Conservation (phyloP, 345 rosid species). For the Theobroma cacao region DNA sequence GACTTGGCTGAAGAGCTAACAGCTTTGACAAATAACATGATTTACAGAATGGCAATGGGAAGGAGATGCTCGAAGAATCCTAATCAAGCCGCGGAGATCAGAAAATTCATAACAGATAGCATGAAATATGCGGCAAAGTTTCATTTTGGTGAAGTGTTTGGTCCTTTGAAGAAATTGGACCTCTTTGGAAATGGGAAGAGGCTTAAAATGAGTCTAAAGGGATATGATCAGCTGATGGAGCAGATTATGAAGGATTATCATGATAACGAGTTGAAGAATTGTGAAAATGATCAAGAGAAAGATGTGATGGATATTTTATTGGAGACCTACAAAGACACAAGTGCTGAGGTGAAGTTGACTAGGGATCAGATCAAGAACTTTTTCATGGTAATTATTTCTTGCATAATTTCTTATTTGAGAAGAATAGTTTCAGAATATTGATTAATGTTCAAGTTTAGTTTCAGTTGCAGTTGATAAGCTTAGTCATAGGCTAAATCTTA, state of each 20-base stretch:
- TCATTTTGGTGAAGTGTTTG: constrained; percentile 37
- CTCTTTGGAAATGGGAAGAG: constrained; percentile 42
- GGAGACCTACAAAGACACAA: constrained; percentile 47
- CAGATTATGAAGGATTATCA: constrained; percentile 40
- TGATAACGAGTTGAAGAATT: constrained; percentile 3
- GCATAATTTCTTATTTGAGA: background rate
- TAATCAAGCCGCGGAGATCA: constrained; percentile 28
- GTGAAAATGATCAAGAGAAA: constrained; percentile 27
- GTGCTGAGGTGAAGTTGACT: constrained; percentile 51
- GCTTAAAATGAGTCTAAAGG: constrained; percentile 23
- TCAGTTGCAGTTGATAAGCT: no score
- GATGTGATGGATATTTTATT: constrained; percentile 62
- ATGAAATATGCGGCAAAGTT: constrained; percentile 35
- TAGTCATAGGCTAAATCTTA: no score
- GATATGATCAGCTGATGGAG: constrained; percentile 36
- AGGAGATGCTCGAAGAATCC: constrained; percentile 30
- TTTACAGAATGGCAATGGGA: constrained; percentile 46
- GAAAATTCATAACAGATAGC: constrained; percentile 17
- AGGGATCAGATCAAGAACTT: constrained; percentile 62
- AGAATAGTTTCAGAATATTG: background rate
- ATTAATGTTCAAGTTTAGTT: no score
- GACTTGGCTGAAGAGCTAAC: constrained; percentile 33
- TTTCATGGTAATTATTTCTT: constrained; percentile 42
- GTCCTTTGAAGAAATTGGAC: constrained; percentile 37
- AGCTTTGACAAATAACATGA: constrained; percentile 32